Percentiles rank a stretch among this genome's conserved stretches.
These are phyloP conservation scores for Lepiota brunneoincarnata DNA, from an alignment of 768 basidiomycete genomes.

Conservation along the genomic window DNA sequence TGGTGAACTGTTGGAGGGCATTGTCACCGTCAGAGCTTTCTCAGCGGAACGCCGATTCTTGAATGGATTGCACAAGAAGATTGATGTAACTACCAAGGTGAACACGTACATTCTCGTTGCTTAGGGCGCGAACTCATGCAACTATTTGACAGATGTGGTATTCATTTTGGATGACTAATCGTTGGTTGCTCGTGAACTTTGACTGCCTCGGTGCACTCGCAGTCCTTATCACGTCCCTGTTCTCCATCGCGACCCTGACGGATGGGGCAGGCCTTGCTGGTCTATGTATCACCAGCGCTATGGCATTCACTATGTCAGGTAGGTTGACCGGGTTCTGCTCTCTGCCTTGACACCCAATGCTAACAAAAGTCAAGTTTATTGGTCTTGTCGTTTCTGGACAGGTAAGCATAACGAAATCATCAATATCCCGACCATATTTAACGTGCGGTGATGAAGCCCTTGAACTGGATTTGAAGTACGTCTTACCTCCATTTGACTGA, in stretches of 20 bases:
- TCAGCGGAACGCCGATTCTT: slow-evolving; percentile 79
- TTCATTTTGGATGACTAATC: slow-evolving; percentile 85
- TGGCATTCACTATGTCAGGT: slow-evolving; percentile 48
- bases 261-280: slow-evolving; percentile 62
- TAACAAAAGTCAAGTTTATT: slow-evolving; percentile 33
- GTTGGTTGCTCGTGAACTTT: slow-evolving; percentile 83
- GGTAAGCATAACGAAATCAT: slow-evolving; percentile 19
- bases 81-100: slow-evolving; percentile 79
- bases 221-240: slow-evolving; percentile 72
- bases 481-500: slow-evolving; percentile 11
- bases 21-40: slow-evolving; percentile 93
- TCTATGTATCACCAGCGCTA: slow-evolving; percentile 72
- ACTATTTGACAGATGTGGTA: slow-evolving; percentile 66
- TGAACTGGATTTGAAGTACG: slow-evolving; percentile 75
- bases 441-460: slow-evolving; percentile 46
- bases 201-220: slow-evolving; percentile 73
- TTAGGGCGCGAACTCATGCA: background rate
- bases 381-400: slow-evolving; percentile 53
- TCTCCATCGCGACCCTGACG: slow-evolving; percentile 61
- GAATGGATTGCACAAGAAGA: slow-evolving; percentile 66
- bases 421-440: background rate
- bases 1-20: slow-evolving; percentile 79
- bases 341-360: background rate
- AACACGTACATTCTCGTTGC: background rate
- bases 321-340: background rate